Evolutionary conservation across 352 stramenopile species (phyloP), one percentile per base, ranked within the genome.

Genomic region (Phytophthora brassicae): DNA sequence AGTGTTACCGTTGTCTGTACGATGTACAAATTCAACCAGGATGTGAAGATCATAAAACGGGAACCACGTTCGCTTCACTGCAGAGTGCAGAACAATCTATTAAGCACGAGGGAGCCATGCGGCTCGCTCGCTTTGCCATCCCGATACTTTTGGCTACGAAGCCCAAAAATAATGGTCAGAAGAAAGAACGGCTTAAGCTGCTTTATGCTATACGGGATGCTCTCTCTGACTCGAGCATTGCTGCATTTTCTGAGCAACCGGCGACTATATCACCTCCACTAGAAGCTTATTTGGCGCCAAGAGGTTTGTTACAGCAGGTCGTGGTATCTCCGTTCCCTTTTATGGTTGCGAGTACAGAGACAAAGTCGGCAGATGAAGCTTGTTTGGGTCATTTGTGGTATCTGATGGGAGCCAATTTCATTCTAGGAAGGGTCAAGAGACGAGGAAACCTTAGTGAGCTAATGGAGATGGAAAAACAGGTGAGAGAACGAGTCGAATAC

Each of bases 1-100:
- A 94, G 52, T 89, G 79, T 55, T 92, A 85, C 31, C 70, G 74
- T 35, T 94, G 85, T 28, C 51, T 92, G 19, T 92, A 92, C 41
- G 83, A 92, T 45, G 73, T 86, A 4, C 79, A 89, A 19, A 71
- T 94, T 31, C 16, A 89, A n/a, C 47, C 77, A 2, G 76, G 76
- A 5, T 75, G 60, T 16, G 70, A 74, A 17, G 83, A 92, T 29
- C 81, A 92, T 66, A 88, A 89, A 53, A 70, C 71, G 0, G 76
- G 75, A 5, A 56, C 74, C 8, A 67, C 68, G 13, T 72, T 79
- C 44, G 63, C 59, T 19, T 68, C 65, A 14, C 70, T 86, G 2
- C 72, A 79, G 16, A 61, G 48, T 12, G 16, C 56, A 31, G 44
- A 74, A 14, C 23, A 38, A n/a, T 19, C 17, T 33, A 11, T 56